These are phyloP conservation scores for Pseudopediastrum boryanum DNA, from an alignment of 139 green algal species.

Conservation along the genomic window DNA sequence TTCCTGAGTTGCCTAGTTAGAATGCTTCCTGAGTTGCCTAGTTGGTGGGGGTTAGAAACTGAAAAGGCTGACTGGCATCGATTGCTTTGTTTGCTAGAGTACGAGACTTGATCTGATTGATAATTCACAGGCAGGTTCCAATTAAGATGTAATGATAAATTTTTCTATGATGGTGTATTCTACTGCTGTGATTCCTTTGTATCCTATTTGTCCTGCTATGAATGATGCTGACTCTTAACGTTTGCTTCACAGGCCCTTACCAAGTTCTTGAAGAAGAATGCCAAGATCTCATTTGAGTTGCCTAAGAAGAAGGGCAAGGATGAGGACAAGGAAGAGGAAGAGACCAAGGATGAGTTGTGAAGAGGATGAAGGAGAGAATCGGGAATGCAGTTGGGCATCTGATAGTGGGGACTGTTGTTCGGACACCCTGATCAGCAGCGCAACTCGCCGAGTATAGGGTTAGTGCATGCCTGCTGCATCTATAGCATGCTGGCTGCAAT, in stretches of 20 bases:
- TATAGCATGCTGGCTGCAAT: too few species aligned
- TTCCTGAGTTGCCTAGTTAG: too few species aligned
- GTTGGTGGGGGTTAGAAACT: too few species aligned
- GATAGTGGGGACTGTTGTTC: too few species aligned
- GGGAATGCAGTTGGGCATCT: too few species aligned
- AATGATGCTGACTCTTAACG: background rate
- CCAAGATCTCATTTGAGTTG: slow-evolving; percentile 60
- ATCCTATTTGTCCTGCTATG: background rate
- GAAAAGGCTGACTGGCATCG: background rate
- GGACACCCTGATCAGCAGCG: too few species aligned
- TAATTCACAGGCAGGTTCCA: background rate
- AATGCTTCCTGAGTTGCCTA: too few species aligned
- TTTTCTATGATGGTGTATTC: background rate
- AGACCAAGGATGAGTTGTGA: slow-evolving; percentile 48
- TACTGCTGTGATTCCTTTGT: background rate
- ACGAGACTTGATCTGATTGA: background rate
- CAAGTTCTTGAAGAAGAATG: slow-evolving; percentile 79
- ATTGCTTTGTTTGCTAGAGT: background rate
- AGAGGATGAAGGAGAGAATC: too few species aligned
- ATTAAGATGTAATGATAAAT: background rate
- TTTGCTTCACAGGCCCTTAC: slow-evolving; percentile 54
- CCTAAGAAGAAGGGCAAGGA: slow-evolving; percentile 49
- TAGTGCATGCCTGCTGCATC: too few species aligned
- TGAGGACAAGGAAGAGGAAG: slow-evolving; percentile 18
- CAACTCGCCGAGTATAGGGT: too few species aligned